Evolutionary conservation across 164 flowering plant genomes (phyloP).

Genomic region (Chloranthus sessilifolius): DNA sequence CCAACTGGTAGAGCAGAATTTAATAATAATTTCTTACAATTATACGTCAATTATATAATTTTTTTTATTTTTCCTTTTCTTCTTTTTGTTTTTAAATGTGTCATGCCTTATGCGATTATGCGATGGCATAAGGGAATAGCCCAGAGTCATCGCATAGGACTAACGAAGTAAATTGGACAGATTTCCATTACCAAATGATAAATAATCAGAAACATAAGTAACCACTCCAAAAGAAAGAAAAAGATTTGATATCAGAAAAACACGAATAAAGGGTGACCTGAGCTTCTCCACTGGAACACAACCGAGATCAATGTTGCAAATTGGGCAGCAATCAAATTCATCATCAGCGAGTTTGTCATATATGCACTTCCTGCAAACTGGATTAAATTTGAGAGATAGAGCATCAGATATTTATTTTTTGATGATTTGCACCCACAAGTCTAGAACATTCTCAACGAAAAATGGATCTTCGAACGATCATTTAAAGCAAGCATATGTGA

Average conservation of each 20-base stretch:
- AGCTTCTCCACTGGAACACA: constrained; percentile 78
- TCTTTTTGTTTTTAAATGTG: too few relatives aligned
- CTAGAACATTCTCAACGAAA: background rate
- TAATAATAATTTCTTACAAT: too few relatives aligned
- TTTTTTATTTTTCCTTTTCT: too few relatives aligned
- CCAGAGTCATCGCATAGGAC: background rate
- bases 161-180: background rate
- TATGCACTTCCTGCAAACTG: constrained; percentile 98
- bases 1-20: too few relatives aligned
- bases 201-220: background rate
- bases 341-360: constrained; percentile 75
- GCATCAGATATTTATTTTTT: constrained; percentile 4
- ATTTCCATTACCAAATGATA: background rate
- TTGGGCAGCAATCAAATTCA: constrained; percentile 81
- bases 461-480: background rate
- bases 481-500: too few relatives aligned
- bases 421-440: background rate
- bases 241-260: background rate
- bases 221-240: background rate
- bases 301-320: constrained; percentile 83
- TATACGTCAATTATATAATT: too few relatives aligned
- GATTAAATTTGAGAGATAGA: constrained; percentile 8
- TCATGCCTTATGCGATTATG: too few relatives aligned
- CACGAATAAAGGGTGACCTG: constrained; percentile 37
- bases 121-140: too few relatives aligned